Evolutionary conservation across 1,284 basidiomycete genomes (phyloP).

Genomic region (Ustilago trichophora): DNA sequence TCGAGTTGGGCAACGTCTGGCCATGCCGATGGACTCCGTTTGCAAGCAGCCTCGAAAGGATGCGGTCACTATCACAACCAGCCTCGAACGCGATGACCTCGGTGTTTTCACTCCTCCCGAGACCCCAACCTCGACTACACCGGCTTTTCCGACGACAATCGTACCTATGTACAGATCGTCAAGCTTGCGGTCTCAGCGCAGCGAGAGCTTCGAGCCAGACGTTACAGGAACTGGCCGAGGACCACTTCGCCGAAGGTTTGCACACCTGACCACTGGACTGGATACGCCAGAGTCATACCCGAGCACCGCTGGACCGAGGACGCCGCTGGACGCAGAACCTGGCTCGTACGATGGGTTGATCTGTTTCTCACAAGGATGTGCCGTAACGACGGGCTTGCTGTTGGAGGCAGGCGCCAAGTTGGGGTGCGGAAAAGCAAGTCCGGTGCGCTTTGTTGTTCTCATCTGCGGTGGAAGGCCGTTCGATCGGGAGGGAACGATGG

Average conservation of each 20-base stretch:
- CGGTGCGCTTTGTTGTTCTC: slow-evolving; percentile 29
- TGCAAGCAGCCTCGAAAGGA: neutral
- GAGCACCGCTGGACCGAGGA: slow-evolving; percentile 14
- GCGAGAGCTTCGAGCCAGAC: neutral
- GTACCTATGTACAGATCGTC: neutral
- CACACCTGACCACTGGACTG: neutral
- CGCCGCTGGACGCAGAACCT: slow-evolving; percentile 1
- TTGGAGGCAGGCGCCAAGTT: slow-evolving; percentile 4
- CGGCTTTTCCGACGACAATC: neutral
- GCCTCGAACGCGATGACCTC: neutral
- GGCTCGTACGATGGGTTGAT: slow-evolving; percentile 33
- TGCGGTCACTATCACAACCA: neutral
- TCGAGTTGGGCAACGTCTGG: slow-evolving; percentile 12
- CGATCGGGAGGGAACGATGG: slow-evolving; percentile 16
- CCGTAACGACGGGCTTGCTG: slow-evolving; percentile 34
- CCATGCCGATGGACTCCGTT: neutral
- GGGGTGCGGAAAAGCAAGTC: neutral
- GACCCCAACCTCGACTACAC: slow-evolving; percentile 5
- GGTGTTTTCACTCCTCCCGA: slow-evolving; percentile 22
- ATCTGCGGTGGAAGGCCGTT: slow-evolving; percentile 45
- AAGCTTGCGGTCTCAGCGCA: neutral
- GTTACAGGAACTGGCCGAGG: neutral
- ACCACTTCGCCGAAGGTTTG: neutral
- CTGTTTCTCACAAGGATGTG: slow-evolving; percentile 51
- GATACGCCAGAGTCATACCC: slow-evolving; percentile 20